phyloP scores from a whole-genome alignment of 495 filamentous ascomycete species.

The Aspergillus biplanus region DNA sequence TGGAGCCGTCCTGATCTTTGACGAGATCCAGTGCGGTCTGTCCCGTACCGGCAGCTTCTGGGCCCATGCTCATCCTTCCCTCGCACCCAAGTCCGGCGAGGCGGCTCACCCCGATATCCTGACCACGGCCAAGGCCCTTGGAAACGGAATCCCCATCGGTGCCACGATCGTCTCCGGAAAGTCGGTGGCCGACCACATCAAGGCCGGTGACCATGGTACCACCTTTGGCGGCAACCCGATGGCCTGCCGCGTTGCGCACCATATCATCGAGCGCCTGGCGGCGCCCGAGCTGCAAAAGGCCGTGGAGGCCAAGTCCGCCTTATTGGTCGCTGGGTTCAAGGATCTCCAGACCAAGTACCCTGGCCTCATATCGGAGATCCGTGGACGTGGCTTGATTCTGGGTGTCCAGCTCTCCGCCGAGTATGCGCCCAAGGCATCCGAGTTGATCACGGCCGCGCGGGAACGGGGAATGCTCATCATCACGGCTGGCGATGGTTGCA shows the following conservation, averaged over 20 bases:
- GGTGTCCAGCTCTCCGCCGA: constrained; percentile 79
- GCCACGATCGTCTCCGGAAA: constrained; percentile 80
- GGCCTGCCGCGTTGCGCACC: constrained; percentile 78
- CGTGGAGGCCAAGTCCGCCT: constrained; percentile 65
- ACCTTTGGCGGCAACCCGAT: constrained; percentile 97
- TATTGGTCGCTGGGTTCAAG: constrained; percentile 68
- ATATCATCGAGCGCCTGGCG: constrained; percentile 76
- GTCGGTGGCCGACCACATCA: constrained; percentile 78
- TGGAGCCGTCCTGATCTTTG: constrained; percentile 86
- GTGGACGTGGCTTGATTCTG: constrained; percentile 82
- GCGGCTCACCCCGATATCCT: constrained; percentile 92
- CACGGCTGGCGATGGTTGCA: constrained; percentile 85
- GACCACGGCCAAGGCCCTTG: constrained; percentile 92
- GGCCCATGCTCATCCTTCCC: constrained; percentile 76
- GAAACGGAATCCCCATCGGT: constrained; percentile 94
- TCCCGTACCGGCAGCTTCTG: constrained; percentile 85
- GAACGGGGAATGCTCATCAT: constrained; percentile 90
- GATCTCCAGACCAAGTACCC: constrained; percentile 69
- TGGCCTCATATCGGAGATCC: constrained; percentile 70
- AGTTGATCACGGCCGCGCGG: constrained; percentile 79
- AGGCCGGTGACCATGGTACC: constrained; percentile 92
- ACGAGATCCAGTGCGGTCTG: constrained; percentile 96
- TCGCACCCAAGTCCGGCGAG: constrained; percentile 42
- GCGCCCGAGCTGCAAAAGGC: constrained; percentile 63
- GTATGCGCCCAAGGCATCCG: constrained; percentile 56